Conservation (phyloP, 352 stramenopile genomes). For the Globisporangium spinosum region DNA sequence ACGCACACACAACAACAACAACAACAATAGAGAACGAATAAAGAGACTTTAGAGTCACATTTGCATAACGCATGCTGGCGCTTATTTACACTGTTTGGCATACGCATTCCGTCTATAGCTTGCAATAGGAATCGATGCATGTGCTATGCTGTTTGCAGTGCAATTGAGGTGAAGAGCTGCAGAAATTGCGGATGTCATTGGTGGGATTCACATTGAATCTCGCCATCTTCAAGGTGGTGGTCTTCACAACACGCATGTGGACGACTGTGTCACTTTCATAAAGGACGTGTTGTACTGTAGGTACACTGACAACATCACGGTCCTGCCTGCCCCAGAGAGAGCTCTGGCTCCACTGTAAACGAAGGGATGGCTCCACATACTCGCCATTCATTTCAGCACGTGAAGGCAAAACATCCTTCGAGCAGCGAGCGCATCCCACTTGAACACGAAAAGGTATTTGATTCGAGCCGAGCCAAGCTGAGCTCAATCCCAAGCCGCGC, state of each 20-base stretch:
- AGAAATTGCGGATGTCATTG: neutral
- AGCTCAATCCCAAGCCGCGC: too few relatives aligned
- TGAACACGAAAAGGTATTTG: neutral
- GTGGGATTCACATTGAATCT: neutral
- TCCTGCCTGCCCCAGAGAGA: neutral
- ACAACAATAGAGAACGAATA: neutral
- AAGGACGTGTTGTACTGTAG: too few relatives aligned
- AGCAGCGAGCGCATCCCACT: neutral
- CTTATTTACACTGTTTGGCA: neutral
- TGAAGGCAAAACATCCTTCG: neutral
- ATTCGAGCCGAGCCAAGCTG: neutral
- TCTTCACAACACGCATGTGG: neutral
- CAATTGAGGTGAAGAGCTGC: neutral
- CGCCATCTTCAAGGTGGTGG: neutral
- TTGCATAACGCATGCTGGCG: neutral
- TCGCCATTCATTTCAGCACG: constrained; percentile 6
- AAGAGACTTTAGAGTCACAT: neutral
- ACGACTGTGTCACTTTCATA: neutral
- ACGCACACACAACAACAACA: neutral
- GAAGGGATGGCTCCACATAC: neutral
- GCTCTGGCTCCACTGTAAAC: neutral
- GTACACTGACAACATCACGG: too few relatives aligned
- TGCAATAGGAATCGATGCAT: neutral
- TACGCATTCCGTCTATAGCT: neutral
- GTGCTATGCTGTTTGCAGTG: neutral